Evolutionary conservation across 139 green algal species (phyloP), one percentile per base, ranked within the genome.

Genomic region (Mesotaenium endlicherianum): DNA sequence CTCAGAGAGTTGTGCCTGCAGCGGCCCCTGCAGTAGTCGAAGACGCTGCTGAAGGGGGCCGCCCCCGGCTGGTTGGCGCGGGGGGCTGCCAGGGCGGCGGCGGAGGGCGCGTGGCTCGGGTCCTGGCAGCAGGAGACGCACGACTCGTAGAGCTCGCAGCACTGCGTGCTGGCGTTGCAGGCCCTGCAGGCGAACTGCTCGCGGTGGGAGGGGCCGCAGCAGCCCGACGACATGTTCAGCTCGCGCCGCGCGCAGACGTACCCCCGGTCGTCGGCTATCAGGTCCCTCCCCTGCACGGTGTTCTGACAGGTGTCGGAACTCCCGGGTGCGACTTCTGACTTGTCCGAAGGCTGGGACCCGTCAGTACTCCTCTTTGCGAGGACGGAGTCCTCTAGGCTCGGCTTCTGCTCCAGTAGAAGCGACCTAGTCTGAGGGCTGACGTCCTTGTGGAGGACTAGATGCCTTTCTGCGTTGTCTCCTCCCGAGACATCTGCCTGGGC

Each of bases 1-100:
- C 80, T 86, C 71, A 77, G 34, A 38, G 80, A 86, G 74, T 85
- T 85, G 74, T 85, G 72, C 34, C 80, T 20, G 74, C 80, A 86
- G 26, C 74, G 80, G 17, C 78, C 49, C 1, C 70, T 31, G 72
- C 80, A 86, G 80, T 86, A 86, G 16, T 86, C 80, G 34, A 86
- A 86, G 3, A 86, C 47, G 31, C 34, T 77, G 2, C 8, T 38
- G 74, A 57, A 86, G 5, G 31, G 49, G 39, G n/a, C 80, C 43
- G 75, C 59, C 20, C 42, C 34, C n/a, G 75, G 75, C 26, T 82
- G 75, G 40, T 76, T n/a, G 26, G 75, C 75, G 20, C 75, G 59
- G n/a, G 43, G 42, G 49, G 70, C 47, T 39, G 3, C 8, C 5
- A 78, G 49, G 36, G 70, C 70, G 30, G 42, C 5, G 6, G 39